Evolutionary conservation across 2,329 filamentous ascomycete species (phyloP), one percentile per base, ranked within the genome.

Genomic region (Exserohilum rostratum): DNA sequence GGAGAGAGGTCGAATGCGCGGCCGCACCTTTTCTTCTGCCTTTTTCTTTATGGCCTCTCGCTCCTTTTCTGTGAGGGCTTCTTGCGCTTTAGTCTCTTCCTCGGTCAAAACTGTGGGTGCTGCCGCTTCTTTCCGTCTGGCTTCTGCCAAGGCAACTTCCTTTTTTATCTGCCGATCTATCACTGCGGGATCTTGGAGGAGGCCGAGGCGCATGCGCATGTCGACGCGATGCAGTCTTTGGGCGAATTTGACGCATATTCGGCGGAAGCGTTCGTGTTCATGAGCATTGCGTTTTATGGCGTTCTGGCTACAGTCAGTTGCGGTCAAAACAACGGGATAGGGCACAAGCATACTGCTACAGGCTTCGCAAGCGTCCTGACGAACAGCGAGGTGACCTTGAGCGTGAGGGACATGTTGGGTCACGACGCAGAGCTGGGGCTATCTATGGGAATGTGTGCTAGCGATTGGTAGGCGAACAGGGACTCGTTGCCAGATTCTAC

Each of bases 331-430:
- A n/a, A 7, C 11, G 2, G 9, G 13, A 6, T 6, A 0, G 25
- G 17, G 13, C 18, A n/a, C 5, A 3, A 1, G 39, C 81, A 65
- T 79, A 88, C 87, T 60, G 85, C 86, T 67, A 89, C 85, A 2
- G 87, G 87, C 69, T 89, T 89, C 12, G 87, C 87, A 25, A 87
- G 77, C 1, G 87, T 89, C 55, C 86, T 81, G 55, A 89, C 84
- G 35, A 80, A 82, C 43, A 89, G 78, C 18, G 86, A 88, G 29
- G 83, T 84, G 62, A 89, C 81, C 70, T 89, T 89, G 58, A 89
- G 77, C 9, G 86, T 87, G 58, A 89, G 78, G 58, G 85, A 87
- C 85, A 87, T 87, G 60, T 35, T 67, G 51, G 55, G 52, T 57
- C 57, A 53, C 50, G 20, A 40, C 22, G 7, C 22, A 34, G 22